Evolutionary conservation across 2,329 filamentous ascomycete species (phyloP), one percentile per base, ranked within the genome.

Genomic region (Pseudocercospora fuligena): DNA sequence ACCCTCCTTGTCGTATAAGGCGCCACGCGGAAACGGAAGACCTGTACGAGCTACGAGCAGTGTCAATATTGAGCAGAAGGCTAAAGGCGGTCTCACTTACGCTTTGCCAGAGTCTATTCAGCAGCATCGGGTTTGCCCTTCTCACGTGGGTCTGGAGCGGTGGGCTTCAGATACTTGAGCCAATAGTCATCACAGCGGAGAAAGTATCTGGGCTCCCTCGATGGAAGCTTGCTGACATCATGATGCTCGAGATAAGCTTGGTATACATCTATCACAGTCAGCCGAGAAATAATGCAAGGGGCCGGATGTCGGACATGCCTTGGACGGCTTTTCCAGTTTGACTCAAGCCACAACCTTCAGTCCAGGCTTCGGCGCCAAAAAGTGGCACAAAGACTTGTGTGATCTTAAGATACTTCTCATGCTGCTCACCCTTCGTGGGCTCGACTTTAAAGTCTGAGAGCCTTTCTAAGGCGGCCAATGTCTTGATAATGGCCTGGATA

Each of bases 71-170:
- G 21, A 3, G n/a, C 47, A 21, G 21, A 51, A 21, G 19, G 47
- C 11, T 12, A n/a, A 25, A 25, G 5, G 11, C 11, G n/a, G 21
- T 21, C 19, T 43, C n/a, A 54, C 31, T 14, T 31, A 57, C 51
- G 61, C 16, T 64, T 53, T n/a, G 31, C 53, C 4, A 64, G 53
- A 6, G 61, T 64, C 23, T 23, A 64, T 27, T 64, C 46, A 31
- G 46, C 33, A 12, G 61, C 53, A 40, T 64, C 36, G 5, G 51
- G 23, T 23, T 61, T 54, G 27, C 36, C 57, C 19, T 27, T 53
- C 14, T 60, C 47, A 23, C 56, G 23, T 27, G 63, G 63, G 25
- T 65, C 63, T 16, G 19, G 25, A 23, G 12, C 46, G 12, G 25
- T 47, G 2, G 63, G 57, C 11, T 58, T 31, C 4, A 60, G 57